Percentiles rank a stretch among this genome's conserved stretches.
phyloP scores from a whole-genome alignment of 169 alveolate species.

The Pseudocohnilembus persalinus region DNA sequence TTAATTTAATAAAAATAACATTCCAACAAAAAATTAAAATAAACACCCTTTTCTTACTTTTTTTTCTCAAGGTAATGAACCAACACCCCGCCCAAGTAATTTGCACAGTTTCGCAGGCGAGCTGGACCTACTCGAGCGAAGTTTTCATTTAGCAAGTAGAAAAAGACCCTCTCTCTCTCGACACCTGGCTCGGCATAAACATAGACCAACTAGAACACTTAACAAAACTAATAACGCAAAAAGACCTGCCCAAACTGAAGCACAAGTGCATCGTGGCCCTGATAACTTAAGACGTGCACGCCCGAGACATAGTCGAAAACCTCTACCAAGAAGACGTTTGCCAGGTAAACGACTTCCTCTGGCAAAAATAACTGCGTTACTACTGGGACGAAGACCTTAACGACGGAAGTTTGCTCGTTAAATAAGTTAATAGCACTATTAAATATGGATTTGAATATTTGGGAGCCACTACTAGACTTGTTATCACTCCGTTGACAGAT shows the following conservation, averaged over 20 bases:
- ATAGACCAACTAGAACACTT: slow-evolving; percentile 59
- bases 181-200: slow-evolving; percentile 47
- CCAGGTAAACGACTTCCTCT: slow-evolving; percentile 65
- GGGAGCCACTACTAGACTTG: slow-evolving; percentile 83
- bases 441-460: slow-evolving; percentile 80
- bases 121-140: slow-evolving; percentile 79
- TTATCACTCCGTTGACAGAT: slow-evolving; percentile 78
- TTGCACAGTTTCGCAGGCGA: slow-evolving; percentile 72
- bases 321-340: slow-evolving; percentile 62
- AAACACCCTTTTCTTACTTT: no score
- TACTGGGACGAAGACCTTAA: slow-evolving; percentile 54
- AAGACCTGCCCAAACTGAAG: slow-evolving; percentile 42
- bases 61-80: no score
- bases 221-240: slow-evolving; percentile 71
- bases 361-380: slow-evolving; percentile 79
- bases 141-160: slow-evolving; percentile 15
- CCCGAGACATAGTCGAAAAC: slow-evolving; percentile 78
- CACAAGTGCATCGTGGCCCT: slow-evolving; percentile 73
- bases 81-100: slow-evolving; percentile 79
- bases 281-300: slow-evolving; percentile 83
- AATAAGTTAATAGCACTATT: slow-evolving; percentile 67
- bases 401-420: slow-evolving; percentile 66
- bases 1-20: no score
- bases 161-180: slow-evolving; percentile 32
- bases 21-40: no score